Percentiles rank a stretch among this genome's conserved stretches.
Conservation (phyloP, 805 yeast genomes). For the Teunomyces tritomae region DNA sequence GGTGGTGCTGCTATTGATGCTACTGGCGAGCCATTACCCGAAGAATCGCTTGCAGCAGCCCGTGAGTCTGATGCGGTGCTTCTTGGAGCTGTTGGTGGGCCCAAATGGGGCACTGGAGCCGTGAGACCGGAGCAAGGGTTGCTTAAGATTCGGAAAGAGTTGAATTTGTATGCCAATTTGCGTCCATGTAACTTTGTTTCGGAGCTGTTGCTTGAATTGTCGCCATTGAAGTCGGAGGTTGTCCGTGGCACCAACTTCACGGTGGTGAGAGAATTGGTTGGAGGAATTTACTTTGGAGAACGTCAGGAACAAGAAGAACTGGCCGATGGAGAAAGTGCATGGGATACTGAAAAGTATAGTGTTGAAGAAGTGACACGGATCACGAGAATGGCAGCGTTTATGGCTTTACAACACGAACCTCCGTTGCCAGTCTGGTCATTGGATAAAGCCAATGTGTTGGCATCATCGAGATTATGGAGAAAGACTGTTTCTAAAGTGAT, state of each 20-base stretch:
- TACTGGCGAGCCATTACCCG: constrained; percentile 88
- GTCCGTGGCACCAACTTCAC: constrained; percentile 89
- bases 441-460: constrained; percentile 96
- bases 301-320: constrained; percentile 87
- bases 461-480: constrained; percentile 96
- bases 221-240: constrained; percentile 82
- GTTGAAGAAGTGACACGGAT: constrained; percentile 93
- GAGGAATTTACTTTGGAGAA: constrained; percentile 97
- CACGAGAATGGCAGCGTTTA: constrained; percentile 96
- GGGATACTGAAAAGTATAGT: constrained; percentile 90
- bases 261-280: constrained; percentile 95
- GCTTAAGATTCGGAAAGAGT: constrained; percentile 89
- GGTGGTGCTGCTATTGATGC: constrained; percentile 99
- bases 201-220: constrained; percentile 76
- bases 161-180: constrained; percentile 90
- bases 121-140: constrained; percentile 98
- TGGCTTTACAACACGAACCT: constrained; percentile 90
- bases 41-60: constrained; percentile 76
- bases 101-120: constrained; percentile 97
- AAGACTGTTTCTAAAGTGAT: constrained; percentile 85
- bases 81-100: constrained; percentile 98
- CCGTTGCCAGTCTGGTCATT: constrained; percentile 95
- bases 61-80: constrained; percentile 91
- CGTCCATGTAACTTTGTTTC: constrained; percentile 95
- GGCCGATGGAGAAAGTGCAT: constrained; percentile 62